Conservation (phyloP, 2,329 filamentous ascomycete genomes). For the Metarhizium guizhouense region DNA sequence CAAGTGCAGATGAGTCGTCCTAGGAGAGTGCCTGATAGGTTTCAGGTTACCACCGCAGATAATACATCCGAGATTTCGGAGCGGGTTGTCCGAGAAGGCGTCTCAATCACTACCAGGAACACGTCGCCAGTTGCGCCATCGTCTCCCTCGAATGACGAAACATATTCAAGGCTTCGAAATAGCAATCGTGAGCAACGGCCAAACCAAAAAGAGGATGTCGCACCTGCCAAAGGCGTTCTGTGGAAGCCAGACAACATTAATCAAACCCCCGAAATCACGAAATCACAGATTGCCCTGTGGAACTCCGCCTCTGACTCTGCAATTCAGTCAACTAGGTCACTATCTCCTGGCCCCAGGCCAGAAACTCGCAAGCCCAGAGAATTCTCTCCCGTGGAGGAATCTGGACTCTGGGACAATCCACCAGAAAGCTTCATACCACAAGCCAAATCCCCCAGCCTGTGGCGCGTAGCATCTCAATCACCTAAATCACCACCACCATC, state of each 20-base stretch:
- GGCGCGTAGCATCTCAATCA: background rate
- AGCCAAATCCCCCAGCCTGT: background rate
- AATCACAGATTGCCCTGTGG: background rate
- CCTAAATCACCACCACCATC: background rate
- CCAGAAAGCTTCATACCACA: background rate
- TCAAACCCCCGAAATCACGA: background rate
- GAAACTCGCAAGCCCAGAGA: background rate
- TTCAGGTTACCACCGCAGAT: background rate
- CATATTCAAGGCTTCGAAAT: background rate
- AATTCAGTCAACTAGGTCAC: background rate
- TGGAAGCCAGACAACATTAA: background rate
- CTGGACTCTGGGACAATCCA: background rate
- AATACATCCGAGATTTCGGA: background rate
- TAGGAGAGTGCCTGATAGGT: background rate
- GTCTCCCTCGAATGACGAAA: background rate
- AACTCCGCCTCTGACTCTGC: background rate
- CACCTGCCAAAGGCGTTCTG: background rate
- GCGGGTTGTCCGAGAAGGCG: background rate
- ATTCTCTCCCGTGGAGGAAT: background rate
- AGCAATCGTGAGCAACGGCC: background rate
- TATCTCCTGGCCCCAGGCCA: background rate
- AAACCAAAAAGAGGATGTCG: background rate
- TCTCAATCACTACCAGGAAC: background rate
- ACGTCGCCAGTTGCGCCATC: background rate
- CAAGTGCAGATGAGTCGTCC: conserved; percentile 1